Evolutionary conservation across 345 rosid species (phyloP).

Genomic region (Brassica nigra): DNA sequence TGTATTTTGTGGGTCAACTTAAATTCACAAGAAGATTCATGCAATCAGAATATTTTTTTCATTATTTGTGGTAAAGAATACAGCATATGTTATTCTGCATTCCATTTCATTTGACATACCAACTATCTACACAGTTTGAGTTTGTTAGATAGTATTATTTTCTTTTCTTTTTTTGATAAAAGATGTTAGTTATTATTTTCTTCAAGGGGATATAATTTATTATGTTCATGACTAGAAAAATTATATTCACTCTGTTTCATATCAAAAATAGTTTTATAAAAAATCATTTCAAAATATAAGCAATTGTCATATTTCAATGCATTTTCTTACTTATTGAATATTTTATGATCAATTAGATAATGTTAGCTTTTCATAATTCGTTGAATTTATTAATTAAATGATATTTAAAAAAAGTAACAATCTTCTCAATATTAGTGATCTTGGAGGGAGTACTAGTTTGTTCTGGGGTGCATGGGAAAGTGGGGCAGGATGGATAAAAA

Average conservation of each 20-base stretch:
- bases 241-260: not conserved
- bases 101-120: conserved; percentile 1
- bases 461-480: conserved; percentile 25
- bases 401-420: too few relatives aligned
- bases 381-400: too few relatives aligned
- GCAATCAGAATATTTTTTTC: not conserved
- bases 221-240: not conserved
- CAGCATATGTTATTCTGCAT: not conserved
- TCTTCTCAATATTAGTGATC: too few relatives aligned
- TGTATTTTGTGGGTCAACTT: conserved; percentile 35
- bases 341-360: too few relatives aligned
- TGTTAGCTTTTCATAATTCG: too few relatives aligned
- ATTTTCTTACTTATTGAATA: too few relatives aligned
- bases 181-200: not conserved
- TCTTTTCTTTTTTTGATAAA: too few relatives aligned
- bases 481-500: conserved; percentile 25
- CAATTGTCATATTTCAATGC: too few relatives aligned
- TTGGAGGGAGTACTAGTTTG: not conserved
- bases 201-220: not conserved
- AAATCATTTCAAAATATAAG: too few relatives aligned
- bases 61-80: not conserved
- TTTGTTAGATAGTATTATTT: not conserved
- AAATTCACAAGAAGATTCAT: conserved; percentile 27
- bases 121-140: not conserved
- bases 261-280: too few relatives aligned